Base-by-base conservation (phyloP, 768 basidiomycete genomes). In the Phaeotremella fagi region DNA sequence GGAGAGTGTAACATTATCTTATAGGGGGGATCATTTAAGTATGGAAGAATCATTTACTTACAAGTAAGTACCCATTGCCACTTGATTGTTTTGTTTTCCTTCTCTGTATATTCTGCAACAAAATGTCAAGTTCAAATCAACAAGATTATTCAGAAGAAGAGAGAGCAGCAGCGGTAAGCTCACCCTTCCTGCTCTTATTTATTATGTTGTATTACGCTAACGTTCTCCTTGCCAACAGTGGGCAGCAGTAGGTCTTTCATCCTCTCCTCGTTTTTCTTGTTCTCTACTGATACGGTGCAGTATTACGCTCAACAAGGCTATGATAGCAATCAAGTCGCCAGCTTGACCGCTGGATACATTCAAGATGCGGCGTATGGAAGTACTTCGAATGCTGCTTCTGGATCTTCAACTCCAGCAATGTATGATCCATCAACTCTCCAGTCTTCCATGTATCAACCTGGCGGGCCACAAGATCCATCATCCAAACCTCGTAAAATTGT, bases 291-390 rank as follows among this genome's bases (percentile, higher is more conserved):
- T 12, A 29, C 43, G 18, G 18, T 26, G 3, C 44, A 71, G 61
- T 73, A 73, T 33, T 73, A 73, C 48, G 66, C 69, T 26, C 64
- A 71, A 49, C 69, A 73, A 61, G 71, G 71, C n/a, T 72, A 68
- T 37, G 57, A 61, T 35, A 54, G 53, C 3, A 55, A 48, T 16
- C 57, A 54, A 44, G 61, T 64, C 43, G 33, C 57, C 15, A 55
- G 54, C 31, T 11, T 48, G 22, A 23, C 45, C 15, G 33, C 31
- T 48, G 28, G 28, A 3, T 18, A 20, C 15, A 20, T 33, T 45
- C 31, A 45, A 23, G 50, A 51, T 24, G 37, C 28, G 16, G 49
- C 38, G 7, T 41, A 41, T 22, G 38, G 38, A 18, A 20, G 48
- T 9, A 14, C 29, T 14, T 33, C 26, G 6, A 38, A 9, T 22